Conservation (phyloP, 768 basidiomycete species). For the Auriscalpium microsporum region DNA sequence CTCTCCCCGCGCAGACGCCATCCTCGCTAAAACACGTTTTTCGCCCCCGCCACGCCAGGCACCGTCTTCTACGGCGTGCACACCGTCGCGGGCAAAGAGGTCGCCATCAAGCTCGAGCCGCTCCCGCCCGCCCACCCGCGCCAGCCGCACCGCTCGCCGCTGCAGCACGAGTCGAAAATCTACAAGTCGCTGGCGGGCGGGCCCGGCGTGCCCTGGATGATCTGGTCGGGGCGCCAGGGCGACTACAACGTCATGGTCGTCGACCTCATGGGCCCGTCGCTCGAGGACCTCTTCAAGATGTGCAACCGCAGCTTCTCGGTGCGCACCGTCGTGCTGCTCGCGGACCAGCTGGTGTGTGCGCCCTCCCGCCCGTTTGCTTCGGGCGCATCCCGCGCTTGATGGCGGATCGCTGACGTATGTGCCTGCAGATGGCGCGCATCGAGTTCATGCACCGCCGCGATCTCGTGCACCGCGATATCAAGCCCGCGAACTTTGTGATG, state of each 20-base stretch:
- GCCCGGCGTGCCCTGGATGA: slow-evolving; percentile 83
- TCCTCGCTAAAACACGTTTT: not conserved
- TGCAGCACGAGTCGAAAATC: slow-evolving; percentile 85
- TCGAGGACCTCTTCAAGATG: slow-evolving; percentile 82
- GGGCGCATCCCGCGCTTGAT: not conserved
- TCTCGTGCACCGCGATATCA: slow-evolving; percentile 94
- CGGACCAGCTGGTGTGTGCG: slow-evolving; percentile 81
- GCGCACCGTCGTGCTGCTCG: slow-evolving; percentile 88
- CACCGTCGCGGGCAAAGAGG: slow-evolving; percentile 74
- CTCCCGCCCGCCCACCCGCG: slow-evolving; percentile 50
- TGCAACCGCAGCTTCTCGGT: slow-evolving; percentile 89
- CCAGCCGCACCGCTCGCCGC: slow-evolving; percentile 64
- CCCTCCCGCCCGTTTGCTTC: not conserved
- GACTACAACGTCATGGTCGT: slow-evolving; percentile 98
- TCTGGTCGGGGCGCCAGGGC: slow-evolving; percentile 86
- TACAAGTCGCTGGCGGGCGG: slow-evolving; percentile 89
- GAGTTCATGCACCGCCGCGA: slow-evolving; percentile 95
- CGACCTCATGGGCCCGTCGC: slow-evolving; percentile 86
- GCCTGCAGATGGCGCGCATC: slow-evolving; percentile 75
- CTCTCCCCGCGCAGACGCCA: not conserved
- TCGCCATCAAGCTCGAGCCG: slow-evolving; percentile 77
- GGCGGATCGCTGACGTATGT: slow-evolving; percentile 2
- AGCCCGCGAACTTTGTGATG: slow-evolving; percentile 99
- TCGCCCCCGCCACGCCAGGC: slow-evolving; percentile 30
- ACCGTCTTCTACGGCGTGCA: slow-evolving; percentile 75